These are phyloP conservation scores for Saccharomyces kudriavzevii DNA, from an alignment of 805 yeast genomes.

Conservation along the genomic window DNA sequence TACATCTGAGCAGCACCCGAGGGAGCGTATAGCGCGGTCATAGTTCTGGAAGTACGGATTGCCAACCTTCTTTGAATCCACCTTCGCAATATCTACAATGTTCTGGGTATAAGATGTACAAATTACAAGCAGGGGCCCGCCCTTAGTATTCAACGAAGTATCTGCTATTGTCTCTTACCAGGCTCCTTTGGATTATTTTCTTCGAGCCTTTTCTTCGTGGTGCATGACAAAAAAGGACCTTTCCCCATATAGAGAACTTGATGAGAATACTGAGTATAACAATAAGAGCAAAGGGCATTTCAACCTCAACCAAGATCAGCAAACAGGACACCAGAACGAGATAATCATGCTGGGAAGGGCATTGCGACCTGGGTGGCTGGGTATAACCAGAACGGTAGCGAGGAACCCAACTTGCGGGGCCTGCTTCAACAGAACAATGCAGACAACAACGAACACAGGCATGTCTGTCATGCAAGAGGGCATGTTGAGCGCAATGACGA, in stretches of 20 bases:
- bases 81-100: neutral
- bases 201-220: neutral
- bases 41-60: neutral
- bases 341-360: neutral
- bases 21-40: neutral
- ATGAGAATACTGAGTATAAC: neutral
- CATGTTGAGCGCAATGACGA: neutral
- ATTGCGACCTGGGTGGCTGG: neutral
- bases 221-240: neutral
- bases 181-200: neutral
- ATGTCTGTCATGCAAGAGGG: slow-evolving; percentile 1
- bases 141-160: neutral
- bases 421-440: neutral
- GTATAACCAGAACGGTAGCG: neutral
- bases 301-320: neutral
- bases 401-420: neutral
- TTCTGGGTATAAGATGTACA: neutral
- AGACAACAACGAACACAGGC: neutral
- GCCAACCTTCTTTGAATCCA: neutral
- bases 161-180: neutral
- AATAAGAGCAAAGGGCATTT: neutral
- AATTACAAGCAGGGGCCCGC: neutral
- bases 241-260: neutral
- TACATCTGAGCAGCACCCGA: neutral
- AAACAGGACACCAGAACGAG: neutral